Evolutionary conservation across 108 stramenopile genomes (phyloP), one percentile per base, ranked within the genome.

Genomic region (Discostella pseudostelligera): DNA sequence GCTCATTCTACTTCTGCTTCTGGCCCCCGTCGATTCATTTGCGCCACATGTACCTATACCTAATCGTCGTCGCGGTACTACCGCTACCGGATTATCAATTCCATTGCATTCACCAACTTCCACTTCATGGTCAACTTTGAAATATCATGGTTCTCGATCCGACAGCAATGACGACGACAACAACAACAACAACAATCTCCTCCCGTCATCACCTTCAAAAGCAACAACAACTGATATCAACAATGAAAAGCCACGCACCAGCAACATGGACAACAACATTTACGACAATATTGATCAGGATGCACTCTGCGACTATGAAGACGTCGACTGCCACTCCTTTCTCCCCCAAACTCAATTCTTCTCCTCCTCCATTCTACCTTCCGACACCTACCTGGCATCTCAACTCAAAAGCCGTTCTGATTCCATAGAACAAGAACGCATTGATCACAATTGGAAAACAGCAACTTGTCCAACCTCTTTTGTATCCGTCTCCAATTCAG

Each of bases 381-480:
- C 51, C 9, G 28, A 53, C 51, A 28, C 51, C 13, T 28, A 26
- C 51, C 58, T 73, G 17, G 57, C 57, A 8, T 21, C 56, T 16
- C 50, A 61, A 10, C 49, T 72, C 20, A 45, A 32, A 22, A 21
- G 28, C 11, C 40, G 72, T 12, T 65, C 48, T 11, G 37, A 60
- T 7, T 65, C 55, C 7, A 44, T 73, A 19, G 20, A 20, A 20
- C 58, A n/a, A 14, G 63, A 51, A 42, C 39, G 48, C 24, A 35
- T 53, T 0, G 37, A 59, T 13, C 45, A 49, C 0, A 73, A 73
- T 45, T 73, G 72, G 72, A 39, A 35, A 17, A 5, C 17, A 4
- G 72, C 64, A 12, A 13, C 25, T 25, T 73, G 72, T 44, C 63
- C 72, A n/a, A 65, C 72, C 2, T 53, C 72, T 19, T 53, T 58